Base-by-base conservation (phyloP, 1,284 basidiomycete species). In the Stereum hirsutum region DNA sequence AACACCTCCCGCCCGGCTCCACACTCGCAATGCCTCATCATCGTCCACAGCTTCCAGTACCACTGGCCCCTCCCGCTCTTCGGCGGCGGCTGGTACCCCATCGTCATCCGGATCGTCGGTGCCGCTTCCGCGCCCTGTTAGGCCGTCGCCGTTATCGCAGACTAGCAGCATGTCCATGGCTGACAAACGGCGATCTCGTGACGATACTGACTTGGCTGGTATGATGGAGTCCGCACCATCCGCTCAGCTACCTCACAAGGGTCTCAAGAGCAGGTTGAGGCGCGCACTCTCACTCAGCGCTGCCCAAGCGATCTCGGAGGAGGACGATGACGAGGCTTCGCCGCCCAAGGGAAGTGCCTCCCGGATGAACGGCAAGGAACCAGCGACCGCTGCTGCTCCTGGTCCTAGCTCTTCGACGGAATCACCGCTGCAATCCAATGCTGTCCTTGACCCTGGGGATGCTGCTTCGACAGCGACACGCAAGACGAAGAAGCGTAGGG, bases 101-200 rank as follows among this genome's bases (percentile, higher is more conserved):
- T 54, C 63, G 34, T 40, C 64, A 44, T 52, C 65, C 19, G 54
- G 66, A 12, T 59, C 70, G 6, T 54, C 64, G 39, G 52, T 60
- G 11, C 53, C 60, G 19, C 65, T 58, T 31, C 68, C 74, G 34
- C 79, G 78, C 41, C 73, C 74, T 0, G 59, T 60, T n/a, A 80
- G 82, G 44, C 86, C 85, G 5, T 87, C 85, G 6, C 84, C 86
- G 21, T 66, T 89, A 33, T 85, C 81, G 4, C 84, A 88, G 56
- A n/a, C n/a, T n/a, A 80, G 76, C 31, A 80, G 62, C 15, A 79
- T 76, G 49, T 75, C 75, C 10, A 70, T 74, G 17, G 61, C 74
- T 0, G 84, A 87, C 59, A 81, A 81, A 50, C 77, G 83, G 41
- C 84, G 85, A 71, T 84, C 81, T 17, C 74, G 77, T 44, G 85